Percentiles rank a stretch among this genome's conserved stretches.
Conservation (phyloP, 2,329 filamentous ascomycete species). For the Magnaporthales sp. region DNA sequence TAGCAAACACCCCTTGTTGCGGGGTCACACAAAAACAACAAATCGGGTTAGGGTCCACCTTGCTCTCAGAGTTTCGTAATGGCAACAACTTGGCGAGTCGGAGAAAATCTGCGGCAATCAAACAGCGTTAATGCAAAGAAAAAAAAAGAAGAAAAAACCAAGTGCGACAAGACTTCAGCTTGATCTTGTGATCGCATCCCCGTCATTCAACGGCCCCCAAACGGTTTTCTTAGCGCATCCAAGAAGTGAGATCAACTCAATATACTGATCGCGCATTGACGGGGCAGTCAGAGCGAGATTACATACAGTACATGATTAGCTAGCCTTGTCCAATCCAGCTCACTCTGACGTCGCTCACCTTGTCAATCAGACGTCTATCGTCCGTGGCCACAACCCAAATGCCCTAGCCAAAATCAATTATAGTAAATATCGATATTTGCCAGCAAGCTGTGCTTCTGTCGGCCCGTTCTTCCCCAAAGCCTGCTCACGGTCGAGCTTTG, state of each 20-base stretch:
- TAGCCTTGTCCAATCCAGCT: no score
- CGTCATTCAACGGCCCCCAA: not conserved
- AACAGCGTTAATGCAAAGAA: not conserved
- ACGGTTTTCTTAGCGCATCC: not conserved
- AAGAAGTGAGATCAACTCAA: not conserved
- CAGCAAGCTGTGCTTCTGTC: constrained; percentile 17
- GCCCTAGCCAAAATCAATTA: not conserved
- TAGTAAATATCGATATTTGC: constrained; percentile 16
- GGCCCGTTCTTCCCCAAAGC: constrained; percentile 18
- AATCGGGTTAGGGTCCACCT: not conserved
- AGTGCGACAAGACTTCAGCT: not conserved
- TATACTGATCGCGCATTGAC: not conserved
- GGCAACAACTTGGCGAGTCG: no score
- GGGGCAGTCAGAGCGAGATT: not conserved
- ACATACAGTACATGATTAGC: no score
- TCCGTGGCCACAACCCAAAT: not conserved
- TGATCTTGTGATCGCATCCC: not conserved
- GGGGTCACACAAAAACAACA: not conserved
- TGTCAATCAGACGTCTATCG: not conserved
- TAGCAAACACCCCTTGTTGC: no score
- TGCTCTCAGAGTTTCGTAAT: not conserved
- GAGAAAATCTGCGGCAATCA: not conserved
- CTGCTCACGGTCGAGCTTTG: constrained; percentile 18
- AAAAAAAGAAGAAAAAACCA: no score
- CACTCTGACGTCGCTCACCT: not conserved